A percentile compares a stretch with the other conserved stretches of the same genome.
These are phyloP conservation scores for Citrullus mucosospermus DNA, from an alignment of 306 rosid genomes.

Conservation along the genomic window DNA sequence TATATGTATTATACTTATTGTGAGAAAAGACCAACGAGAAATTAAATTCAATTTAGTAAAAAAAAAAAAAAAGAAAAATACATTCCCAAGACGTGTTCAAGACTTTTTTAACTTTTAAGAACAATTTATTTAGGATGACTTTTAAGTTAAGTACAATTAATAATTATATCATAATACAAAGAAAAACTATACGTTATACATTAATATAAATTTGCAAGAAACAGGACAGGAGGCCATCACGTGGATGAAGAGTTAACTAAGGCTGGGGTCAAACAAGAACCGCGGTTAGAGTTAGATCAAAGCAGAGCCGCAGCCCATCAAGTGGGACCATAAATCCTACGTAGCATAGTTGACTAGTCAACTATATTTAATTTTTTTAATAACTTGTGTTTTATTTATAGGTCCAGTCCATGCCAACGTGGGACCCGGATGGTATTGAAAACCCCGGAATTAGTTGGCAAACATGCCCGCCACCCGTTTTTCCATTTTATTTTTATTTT, in stretches of 20 bases:
- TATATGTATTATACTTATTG: no score
- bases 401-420: not conserved
- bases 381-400: not conserved
- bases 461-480: not conserved
- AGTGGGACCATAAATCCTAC: not conserved
- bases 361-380: not conserved
- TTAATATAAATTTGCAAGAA: no score
- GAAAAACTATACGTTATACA: not conserved
- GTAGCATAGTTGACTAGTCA: not conserved
- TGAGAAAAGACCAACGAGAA: no score
- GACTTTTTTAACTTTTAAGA: no score
- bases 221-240: not conserved
- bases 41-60: no score
- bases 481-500: not conserved
- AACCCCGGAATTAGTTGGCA: not conserved
- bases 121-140: no score
- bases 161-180: no score
- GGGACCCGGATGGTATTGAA: not conserved
- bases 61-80: no score
- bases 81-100: no score
- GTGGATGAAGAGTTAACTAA: not conserved
- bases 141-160: no score
- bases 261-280: not conserved
- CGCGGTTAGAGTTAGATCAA: not conserved
- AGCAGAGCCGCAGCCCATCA: not conserved